Conservation (phyloP, 345 rosid genomes). For the Trapa bicornis region DNA sequence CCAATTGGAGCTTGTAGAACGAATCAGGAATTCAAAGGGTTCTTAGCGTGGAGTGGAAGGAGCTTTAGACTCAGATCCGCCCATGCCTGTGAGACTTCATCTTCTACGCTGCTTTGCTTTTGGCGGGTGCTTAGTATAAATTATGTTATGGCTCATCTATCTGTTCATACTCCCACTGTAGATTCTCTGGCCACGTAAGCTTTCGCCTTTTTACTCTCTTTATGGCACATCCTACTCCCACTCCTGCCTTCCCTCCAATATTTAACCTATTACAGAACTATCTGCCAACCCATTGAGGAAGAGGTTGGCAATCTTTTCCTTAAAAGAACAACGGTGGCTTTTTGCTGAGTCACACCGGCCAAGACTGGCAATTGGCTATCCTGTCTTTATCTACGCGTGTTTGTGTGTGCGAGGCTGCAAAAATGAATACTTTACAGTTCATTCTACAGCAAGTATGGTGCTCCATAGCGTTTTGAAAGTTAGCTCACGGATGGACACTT, state of each 20-base stretch:
- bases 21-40: not conserved
- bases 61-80: not conserved
- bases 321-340: not conserved
- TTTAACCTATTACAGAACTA: no score
- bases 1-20: no score
- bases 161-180: no score
- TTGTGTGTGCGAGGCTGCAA: no score
- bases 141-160: no score
- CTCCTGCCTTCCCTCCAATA: no score
- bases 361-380: not conserved
- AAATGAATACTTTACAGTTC: not conserved
- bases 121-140: slow-evolving; percentile 8
- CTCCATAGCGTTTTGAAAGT: not conserved
- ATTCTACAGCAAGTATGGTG: not conserved
- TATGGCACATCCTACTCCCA: no score
- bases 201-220: no score
- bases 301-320: not conserved
- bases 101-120: not conserved
- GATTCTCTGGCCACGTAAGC: no score
- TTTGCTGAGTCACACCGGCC: slow-evolving; percentile 3
- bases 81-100: slow-evolving; percentile 2
- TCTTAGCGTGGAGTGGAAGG: slow-evolving; percentile 30
- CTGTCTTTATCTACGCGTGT: not conserved
- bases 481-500: not conserved
- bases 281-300: not conserved